phyloP scores from a whole-genome alignment of 2,329 filamentous ascomycete species.

The Fusarium setosum region DNA sequence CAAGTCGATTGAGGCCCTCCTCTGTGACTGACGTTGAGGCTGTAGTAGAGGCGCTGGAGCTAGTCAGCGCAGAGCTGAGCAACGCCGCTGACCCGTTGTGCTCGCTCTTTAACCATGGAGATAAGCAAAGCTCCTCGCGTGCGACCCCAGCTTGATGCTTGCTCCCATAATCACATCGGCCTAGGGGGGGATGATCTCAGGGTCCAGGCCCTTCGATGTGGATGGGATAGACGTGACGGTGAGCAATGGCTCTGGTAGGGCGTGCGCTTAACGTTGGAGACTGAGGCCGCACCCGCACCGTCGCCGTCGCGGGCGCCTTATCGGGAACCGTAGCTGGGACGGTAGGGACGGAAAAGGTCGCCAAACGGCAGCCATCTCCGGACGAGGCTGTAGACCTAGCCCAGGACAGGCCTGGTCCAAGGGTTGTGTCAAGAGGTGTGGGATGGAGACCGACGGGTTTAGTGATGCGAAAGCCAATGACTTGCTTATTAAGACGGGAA shows the following conservation, averaged over 20 bases:
- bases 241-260: conserved; percentile 19
- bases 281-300: too few species aligned
- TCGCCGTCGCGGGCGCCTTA: background rate
- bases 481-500: background rate
- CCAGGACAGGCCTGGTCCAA: conserved; percentile 8
- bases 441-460: background rate
- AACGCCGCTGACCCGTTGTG: conserved; percentile 22
- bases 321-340: conserved; percentile 34
- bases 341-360: conserved; percentile 9
- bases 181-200: conserved; percentile 39
- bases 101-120: background rate
- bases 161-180: conserved; percentile 35
- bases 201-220: conserved; percentile 44
- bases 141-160: conserved; percentile 35
- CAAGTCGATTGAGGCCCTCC: conserved; percentile 5
- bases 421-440: background rate
- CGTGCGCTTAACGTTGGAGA: conserved; percentile 24
- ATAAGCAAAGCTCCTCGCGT: conserved; percentile 28
- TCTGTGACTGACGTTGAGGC: background rate
- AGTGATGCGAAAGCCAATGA: background rate
- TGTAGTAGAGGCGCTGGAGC: background rate
- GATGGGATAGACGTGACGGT: conserved; percentile 29
- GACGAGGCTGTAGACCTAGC: conserved; percentile 7
- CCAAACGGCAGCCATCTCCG: conserved; percentile 25
- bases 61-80: background rate